Evolutionary conservation across 768 basidiomycete species (phyloP).

Genomic region (Gloeopeniophorella convolvens): DNA sequence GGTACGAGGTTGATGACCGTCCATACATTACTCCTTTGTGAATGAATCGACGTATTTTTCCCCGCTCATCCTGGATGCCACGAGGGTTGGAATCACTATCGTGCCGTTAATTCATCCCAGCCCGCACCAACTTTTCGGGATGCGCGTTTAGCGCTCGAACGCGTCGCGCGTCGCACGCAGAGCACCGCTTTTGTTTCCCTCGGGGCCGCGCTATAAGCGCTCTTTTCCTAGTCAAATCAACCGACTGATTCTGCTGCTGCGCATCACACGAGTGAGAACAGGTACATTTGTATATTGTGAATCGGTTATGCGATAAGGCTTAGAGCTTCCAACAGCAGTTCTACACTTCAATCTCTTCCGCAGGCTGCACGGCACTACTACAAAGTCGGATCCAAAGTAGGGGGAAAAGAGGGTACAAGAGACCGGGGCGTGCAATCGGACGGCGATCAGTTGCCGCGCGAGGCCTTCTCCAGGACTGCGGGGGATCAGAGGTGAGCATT

Average conservation of each 20-base stretch:
- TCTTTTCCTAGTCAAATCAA: neutral
- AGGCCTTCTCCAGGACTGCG: slow-evolving; percentile 27
- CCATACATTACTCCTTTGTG: slow-evolving; percentile 12
- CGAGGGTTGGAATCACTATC: no score
- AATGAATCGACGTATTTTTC: slow-evolving; percentile 7
- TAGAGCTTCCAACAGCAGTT: slow-evolving; percentile 22
- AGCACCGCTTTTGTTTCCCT: no score
- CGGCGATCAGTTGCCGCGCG: slow-evolving; percentile 22
- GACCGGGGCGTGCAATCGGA: neutral
- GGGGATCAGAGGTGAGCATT: neutral
- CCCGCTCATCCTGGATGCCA: neutral
- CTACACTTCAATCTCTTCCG: slow-evolving; percentile 24
- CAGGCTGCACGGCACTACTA: slow-evolving; percentile 16
- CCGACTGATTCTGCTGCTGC: no score
- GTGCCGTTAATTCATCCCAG: no score
- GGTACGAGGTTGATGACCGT: slow-evolving; percentile 4
- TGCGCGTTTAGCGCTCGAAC: no score
- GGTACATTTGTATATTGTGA: slow-evolving; percentile 7
- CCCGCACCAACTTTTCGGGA: no score
- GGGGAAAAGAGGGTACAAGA: neutral
- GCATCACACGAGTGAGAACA: no score
- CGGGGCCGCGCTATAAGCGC: no score
- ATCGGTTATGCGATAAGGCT: slow-evolving; percentile 8
- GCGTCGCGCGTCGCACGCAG: no score
- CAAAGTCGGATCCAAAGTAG: neutral